Base-by-base conservation (phyloP, 1,284 basidiomycete genomes). In the Ustilago sp. region DNA sequence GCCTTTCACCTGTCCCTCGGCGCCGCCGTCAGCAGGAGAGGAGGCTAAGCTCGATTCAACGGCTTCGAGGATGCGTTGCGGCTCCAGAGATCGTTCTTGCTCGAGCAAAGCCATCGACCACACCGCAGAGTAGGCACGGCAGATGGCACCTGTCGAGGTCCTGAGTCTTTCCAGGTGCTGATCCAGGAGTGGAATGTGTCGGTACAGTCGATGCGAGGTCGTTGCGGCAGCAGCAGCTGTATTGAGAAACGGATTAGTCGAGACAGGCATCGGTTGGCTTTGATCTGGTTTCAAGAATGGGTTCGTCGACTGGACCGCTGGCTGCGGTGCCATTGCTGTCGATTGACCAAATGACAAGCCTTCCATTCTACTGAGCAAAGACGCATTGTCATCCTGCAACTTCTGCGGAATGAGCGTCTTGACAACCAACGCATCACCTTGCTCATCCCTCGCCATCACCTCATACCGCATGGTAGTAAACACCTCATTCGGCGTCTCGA, bases 391-490 rank as follows among this genome's bases (percentile, higher is more conserved):
- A 28, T 48, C 47, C 0, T 52, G 53, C 48, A 72, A 23, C 8
- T 17, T 38, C 15, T 60, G 34, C 1, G 74, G 66, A 5, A 73
- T 48, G 35, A 77, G 54, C 41, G 57, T 70, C 53, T 67, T 58
- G 23, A 67, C 41, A 36, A 74, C 64, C 43, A 77, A 39, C 12
- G 66, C 63, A 59, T 77, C 70, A 2, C 50, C 57, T 0, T 51
- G 60, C 3, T 41, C 43, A 11, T 35, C 8, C 11, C 31, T 47
- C 12, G 70, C 50, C 12, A 60, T 54, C 3, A 28, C 38, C 34
- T 70, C 59, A 55, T 74, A 77, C 19, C 75, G 70, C 75, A 77
- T 73, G 19, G 75, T 77, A 51, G 75, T 77, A 31, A 77, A 77
- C 31, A 77, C 75, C 59, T 77, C 75, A 28, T 58, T 67, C 1